Percentiles rank a stretch among this genome's conserved stretches.
Evolutionary conservation across 257 asterid species (phyloP).

Genomic region (Linderniella brevidens): DNA sequence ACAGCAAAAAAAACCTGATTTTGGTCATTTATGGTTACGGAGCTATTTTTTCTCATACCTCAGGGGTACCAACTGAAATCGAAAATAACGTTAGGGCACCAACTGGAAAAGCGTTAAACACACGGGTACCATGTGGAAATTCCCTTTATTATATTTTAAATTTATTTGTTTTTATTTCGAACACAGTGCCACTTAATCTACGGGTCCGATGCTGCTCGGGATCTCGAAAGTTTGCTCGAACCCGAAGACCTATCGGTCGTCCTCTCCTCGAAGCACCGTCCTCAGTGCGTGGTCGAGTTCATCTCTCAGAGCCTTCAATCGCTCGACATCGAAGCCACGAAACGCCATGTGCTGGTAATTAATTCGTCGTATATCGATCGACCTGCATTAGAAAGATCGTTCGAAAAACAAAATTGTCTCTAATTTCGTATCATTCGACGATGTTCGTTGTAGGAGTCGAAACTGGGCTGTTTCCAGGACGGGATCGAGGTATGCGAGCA

Average conservation of each 20-base stretch:
- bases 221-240: constrained; percentile 52
- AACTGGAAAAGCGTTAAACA: no score
- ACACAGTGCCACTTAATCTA: constrained; percentile 63
- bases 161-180: neutral
- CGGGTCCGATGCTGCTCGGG: constrained; percentile 53
- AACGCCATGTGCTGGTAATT: constrained; percentile 56
- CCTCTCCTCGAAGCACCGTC: constrained; percentile 66
- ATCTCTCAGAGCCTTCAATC: constrained; percentile 73
- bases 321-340: constrained; percentile 52
- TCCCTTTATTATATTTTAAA: neutral
- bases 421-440: no score
- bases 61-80: no score
- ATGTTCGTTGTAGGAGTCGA: constrained; percentile 44
- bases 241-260: constrained; percentile 62
- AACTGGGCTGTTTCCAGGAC: constrained; percentile 70
- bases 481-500: constrained; percentile 79
- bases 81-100: no score
- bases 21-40: no score
- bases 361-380: no score
- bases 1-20: no score
- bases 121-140: no score
- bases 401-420: no score
- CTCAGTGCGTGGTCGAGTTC: constrained; percentile 77
- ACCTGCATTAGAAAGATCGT: no score
- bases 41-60: no score